Base-by-base conservation (phyloP, 2,329 filamentous ascomycete species). In the Fusarium concolor region DNA sequence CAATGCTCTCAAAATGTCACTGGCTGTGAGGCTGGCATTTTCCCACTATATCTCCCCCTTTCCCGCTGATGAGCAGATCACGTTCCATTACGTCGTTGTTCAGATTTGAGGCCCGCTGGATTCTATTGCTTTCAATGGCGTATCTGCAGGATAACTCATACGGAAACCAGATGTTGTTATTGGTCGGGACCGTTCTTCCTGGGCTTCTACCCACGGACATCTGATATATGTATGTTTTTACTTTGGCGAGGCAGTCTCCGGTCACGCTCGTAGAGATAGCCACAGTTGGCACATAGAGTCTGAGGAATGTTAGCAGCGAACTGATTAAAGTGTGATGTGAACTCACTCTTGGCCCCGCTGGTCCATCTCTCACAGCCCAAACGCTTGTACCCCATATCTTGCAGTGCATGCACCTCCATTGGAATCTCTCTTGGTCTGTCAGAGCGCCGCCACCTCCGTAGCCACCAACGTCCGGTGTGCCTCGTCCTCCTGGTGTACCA, bases 321-420 rank as follows among this genome's bases (percentile, higher is more conserved):
- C 26, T 38, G 9, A 31, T 28, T n/a, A 39, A 22, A 37, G 22
- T 14, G 7, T 22, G 49, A 54, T 10, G 41, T 50, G 58, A 17
- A 77, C 92, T 86, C 83, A 96, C 93, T 80, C 92, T 91, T 67
- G 92, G 87, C 55, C 94, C 95, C 55, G 87, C 84, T 15, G 96
- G 96, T 24, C 96, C 96, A 80, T 98, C 94, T 73, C 96, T 86
- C 5, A 98, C 95, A 47, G 93, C 94, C 96, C 96, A 99, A 10
- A 97, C 93, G 28, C 93, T 92, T 47, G 90, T 90, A 17, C 95
- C 96, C 89, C 92, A 95, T 33, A 97, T 89, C 62, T 86, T 86
- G 78, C 96, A 99, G 79, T 98, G 95, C 43, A 84, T 84, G 80
- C 96, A 99, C 65, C 93, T 88, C 96, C 96, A 99, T 42, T 86